phyloP scores from a whole-genome alignment of 2,329 filamentous ascomycete species.

The Chaetomiaceae sp. region DNA sequence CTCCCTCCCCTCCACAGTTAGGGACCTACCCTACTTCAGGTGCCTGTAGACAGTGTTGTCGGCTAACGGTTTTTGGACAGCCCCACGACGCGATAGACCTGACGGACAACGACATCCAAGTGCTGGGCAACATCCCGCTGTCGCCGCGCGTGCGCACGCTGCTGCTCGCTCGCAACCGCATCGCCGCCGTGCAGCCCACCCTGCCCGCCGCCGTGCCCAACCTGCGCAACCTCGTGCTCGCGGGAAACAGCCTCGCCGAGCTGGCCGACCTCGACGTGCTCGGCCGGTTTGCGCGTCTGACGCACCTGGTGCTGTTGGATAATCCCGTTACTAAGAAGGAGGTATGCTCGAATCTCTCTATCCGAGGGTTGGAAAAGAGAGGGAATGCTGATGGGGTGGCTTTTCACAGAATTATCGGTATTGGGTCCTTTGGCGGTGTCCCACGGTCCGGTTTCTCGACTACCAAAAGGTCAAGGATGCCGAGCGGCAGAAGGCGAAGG shows the following conservation, averaged over 20 bases:
- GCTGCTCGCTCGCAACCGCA: constrained; percentile 82
- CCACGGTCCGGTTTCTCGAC: constrained; percentile 82
- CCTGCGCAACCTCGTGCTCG: constrained; percentile 74
- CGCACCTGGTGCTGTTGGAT: constrained; percentile 74
- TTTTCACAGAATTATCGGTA: constrained; percentile 87
- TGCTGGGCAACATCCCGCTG: constrained; percentile 86
- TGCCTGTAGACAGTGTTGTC: no score
- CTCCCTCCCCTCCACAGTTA: no score
- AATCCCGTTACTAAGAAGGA: constrained; percentile 92
- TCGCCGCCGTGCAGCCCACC: constrained; percentile 72
- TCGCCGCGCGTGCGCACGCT: constrained; percentile 83
- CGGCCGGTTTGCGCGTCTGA: constrained; percentile 61
- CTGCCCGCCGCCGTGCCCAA: constrained; percentile 74
- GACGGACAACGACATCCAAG: constrained; percentile 93
- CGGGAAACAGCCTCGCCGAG: constrained; percentile 76
- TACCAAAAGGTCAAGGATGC: constrained; percentile 85
- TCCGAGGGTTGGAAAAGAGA: no score
- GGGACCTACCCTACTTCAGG: no score
- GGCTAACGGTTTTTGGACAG: no score
- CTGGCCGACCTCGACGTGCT: constrained; percentile 85
- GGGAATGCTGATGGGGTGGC: constrained; percentile 11
- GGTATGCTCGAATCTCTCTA: constrained; percentile 47
- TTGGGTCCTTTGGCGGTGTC: constrained; percentile 85
- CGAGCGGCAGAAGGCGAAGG: constrained; percentile 69
- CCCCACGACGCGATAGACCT: constrained; percentile 97